A percentile compares a stretch with the other conserved stretches of the same genome.
Conservation (phyloP, 1,284 basidiomycete genomes). For the Ustilago trichophora region DNA sequence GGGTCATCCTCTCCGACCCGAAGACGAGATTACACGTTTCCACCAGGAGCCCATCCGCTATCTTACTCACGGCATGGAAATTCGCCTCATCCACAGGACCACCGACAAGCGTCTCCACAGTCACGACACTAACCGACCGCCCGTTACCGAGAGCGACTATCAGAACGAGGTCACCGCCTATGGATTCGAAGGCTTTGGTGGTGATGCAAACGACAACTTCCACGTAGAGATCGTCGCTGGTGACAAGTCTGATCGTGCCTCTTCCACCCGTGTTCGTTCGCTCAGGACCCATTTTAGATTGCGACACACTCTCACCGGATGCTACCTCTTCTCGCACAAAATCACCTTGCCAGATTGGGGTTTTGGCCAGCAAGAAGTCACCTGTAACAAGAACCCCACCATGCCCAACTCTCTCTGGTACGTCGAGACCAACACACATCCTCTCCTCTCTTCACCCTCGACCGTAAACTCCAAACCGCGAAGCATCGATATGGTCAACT, state of each 20-base stretch:
- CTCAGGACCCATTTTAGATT: constrained; percentile 85
- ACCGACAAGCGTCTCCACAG: constrained; percentile 91
- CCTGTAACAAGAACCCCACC: constrained; percentile 95
- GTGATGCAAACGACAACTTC: constrained; percentile 96
- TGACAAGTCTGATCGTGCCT: constrained; percentile 69
- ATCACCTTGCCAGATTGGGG: constrained; percentile 97
- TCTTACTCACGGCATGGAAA: constrained; percentile 75
- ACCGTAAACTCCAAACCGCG: constrained; percentile 24
- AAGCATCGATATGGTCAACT: constrained; percentile 71
- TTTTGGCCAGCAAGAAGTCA: constrained; percentile 95
- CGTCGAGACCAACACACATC: constrained; percentile 85
- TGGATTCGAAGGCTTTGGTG: constrained; percentile 82
- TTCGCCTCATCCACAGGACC: constrained; percentile 82
- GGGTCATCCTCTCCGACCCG: constrained; percentile 50
- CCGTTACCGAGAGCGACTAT: constrained; percentile 97
- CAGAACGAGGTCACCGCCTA: constrained; percentile 98
- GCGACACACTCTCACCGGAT: constrained; percentile 85
- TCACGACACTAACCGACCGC: constrained; percentile 86
- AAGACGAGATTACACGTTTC: constrained; percentile 52
- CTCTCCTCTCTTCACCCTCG: constrained; percentile 53
- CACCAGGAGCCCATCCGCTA: constrained; percentile 72
- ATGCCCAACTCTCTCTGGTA: constrained; percentile 92
- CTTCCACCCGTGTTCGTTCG: constrained; percentile 76
- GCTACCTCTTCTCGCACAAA: constrained; percentile 97
- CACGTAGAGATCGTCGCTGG: constrained; percentile 81